These are phyloP conservation scores for Scutellaria barbata DNA, from an alignment of 257 asterid species.

Conservation along the genomic window DNA sequence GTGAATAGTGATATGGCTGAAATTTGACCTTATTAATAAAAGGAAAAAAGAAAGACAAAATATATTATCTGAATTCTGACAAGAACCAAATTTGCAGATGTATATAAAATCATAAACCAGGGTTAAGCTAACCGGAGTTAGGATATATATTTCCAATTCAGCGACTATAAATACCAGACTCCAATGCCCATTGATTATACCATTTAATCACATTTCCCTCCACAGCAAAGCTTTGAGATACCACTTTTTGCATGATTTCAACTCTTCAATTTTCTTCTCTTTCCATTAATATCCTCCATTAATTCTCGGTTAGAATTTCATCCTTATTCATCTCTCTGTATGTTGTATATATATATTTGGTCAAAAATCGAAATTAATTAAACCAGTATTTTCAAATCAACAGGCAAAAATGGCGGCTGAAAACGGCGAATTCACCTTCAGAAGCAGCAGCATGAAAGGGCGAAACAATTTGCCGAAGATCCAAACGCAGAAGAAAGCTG, in stretches of 20 bases:
- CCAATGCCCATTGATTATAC: neutral
- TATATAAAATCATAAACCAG: conserved; percentile 12
- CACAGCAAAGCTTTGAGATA: no score
- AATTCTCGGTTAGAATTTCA: conserved; percentile 2
- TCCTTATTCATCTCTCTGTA: neutral
- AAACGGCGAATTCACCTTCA: conserved; percentile 63
- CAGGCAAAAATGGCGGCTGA: conserved; percentile 44
- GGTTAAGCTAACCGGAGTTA: conserved; percentile 29
- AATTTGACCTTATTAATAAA: neutral
- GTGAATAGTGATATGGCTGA: no score
- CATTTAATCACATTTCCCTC: neutral
- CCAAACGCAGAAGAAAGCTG: conserved; percentile 62
- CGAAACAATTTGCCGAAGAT: conserved; percentile 66
- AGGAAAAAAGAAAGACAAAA: neutral
- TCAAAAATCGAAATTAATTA: no score
- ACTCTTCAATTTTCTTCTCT: neutral
- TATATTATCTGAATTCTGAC: conserved; percentile 15
- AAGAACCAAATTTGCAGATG: conserved; percentile 20
- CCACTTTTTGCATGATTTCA: conserved; percentile 26
- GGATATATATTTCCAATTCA: neutral
- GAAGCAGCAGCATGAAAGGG: conserved; percentile 45
- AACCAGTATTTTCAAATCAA: neutral
- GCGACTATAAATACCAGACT: conserved; percentile 28
- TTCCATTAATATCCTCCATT: neutral
- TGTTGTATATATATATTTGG: neutral